Evolutionary conservation across 495 filamentous ascomycete genomes (phyloP).

Genomic region (Hypoxylon lienhwacheense): DNA sequence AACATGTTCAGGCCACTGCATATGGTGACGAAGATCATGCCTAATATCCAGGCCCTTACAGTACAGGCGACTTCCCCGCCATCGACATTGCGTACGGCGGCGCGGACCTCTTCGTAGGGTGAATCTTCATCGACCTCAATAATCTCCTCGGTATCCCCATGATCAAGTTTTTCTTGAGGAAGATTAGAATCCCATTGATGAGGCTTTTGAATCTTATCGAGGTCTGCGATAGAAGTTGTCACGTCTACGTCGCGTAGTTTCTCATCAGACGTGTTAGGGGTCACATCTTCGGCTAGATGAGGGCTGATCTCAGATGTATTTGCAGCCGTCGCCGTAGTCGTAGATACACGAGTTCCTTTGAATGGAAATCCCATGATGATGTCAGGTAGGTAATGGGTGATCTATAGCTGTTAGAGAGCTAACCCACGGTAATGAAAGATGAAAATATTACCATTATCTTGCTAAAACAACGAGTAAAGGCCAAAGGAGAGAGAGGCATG

Average conservation of each 20-base stretch:
- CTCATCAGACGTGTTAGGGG: conserved; percentile 23
- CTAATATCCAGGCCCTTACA: conserved; percentile 64
- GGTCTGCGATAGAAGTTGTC: conserved; percentile 28
- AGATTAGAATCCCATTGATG: conserved; percentile 44
- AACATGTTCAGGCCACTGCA: conserved; percentile 62
- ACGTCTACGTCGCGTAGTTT: conserved; percentile 25
- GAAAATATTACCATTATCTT: conserved; percentile 1
- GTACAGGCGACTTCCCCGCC: conserved; percentile 63
- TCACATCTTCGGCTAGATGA: conserved; percentile 1
- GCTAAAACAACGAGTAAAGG: conserved; percentile 6
- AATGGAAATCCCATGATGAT: conserved; percentile 26
- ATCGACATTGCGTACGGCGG: conserved; percentile 56
- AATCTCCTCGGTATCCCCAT: conserved; percentile 42
- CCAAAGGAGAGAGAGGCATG: too few relatives aligned
- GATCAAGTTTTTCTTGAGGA: conserved; percentile 39
- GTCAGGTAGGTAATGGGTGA: not conserved
- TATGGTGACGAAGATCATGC: conserved; percentile 58
- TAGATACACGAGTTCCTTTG: conserved; percentile 11
- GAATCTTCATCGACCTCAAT: conserved; percentile 39
- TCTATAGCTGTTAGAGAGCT: conserved; percentile 1
- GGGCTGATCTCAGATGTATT: conserved; percentile 19
- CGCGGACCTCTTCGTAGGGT: conserved; percentile 53
- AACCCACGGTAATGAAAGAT: not conserved
- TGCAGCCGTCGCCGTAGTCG: too few relatives aligned
- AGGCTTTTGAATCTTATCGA: conserved; percentile 33